phyloP scores from a whole-genome alignment of 352 stramenopile species.

The Vaucheria bursata region DNA sequence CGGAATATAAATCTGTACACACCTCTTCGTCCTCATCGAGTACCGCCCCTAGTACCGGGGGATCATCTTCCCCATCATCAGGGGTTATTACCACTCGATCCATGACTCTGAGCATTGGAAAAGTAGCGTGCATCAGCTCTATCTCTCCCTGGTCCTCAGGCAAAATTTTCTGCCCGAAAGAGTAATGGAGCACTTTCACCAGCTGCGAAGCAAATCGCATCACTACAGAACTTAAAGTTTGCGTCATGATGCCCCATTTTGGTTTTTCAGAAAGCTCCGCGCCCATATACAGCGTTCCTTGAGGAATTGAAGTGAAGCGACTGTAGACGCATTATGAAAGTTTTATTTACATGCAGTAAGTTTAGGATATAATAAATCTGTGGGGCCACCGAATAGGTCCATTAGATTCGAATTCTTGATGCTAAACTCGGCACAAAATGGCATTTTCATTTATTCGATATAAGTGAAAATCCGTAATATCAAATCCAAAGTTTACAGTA shows the following conservation, averaged over 20 bases:
- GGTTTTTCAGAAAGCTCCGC: slow-evolving; percentile 49
- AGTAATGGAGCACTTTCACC: slow-evolving; percentile 47
- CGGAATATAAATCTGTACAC: neutral
- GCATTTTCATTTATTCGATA: no score
- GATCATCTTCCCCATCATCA: slow-evolving; percentile 14
- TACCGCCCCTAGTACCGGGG: slow-evolving; percentile 23
- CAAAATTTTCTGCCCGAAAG: slow-evolving; percentile 41
- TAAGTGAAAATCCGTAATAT: neutral
- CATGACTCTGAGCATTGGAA: slow-evolving; percentile 50
- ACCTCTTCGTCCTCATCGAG: slow-evolving; percentile 38
- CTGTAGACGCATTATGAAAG: no score
- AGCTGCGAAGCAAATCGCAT: slow-evolving; percentile 48
- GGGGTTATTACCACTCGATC: slow-evolving; percentile 48
- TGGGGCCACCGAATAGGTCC: neutral
- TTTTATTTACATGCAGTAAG: neutral
- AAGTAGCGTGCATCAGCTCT: slow-evolving; percentile 49
- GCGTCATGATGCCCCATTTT: slow-evolving; percentile 51
- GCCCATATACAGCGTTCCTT: slow-evolving; percentile 43
- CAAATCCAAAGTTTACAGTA: neutral
- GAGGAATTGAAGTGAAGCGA: neutral
- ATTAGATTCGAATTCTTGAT: neutral
- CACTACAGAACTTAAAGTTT: slow-evolving; percentile 47
- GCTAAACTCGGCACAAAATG: neutral
- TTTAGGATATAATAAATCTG: neutral
- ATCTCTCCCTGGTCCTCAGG: slow-evolving; percentile 11